Evolutionary conservation across 495 filamentous ascomycete genomes (phyloP), one percentile per base, ranked within the genome.

Genomic region (Echria macrotheca): DNA sequence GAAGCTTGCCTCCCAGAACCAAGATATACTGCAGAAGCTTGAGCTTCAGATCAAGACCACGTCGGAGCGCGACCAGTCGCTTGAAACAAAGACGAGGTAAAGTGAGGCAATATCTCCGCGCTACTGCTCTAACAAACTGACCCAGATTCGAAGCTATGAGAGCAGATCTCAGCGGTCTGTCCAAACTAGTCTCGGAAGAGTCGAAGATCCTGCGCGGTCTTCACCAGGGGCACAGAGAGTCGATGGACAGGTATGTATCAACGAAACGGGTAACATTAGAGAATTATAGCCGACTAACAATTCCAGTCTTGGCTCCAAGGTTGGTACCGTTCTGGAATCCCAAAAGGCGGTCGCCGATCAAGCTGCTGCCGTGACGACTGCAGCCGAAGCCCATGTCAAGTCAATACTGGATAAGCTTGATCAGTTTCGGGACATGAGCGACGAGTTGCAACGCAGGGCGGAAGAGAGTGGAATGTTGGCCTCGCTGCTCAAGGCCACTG

Each of bases 1-100:
- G 25, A 49, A 47, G 1, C 37, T 69, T 0, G 48, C 45, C 10
- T 22, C 45, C 5, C 66, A 67, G 31, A 64, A 66, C 26, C 48
- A 53, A 26, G 56, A 67, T 43, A 58, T 71, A 6, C 38, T 68
- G 1, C 49, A 53, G 1, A 63, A 61, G 43, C 41, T 66, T n/a
- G 44, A 59, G 2, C 52, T 57, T 11, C 54, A 56, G 47, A 42
- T 14, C 40, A 45, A 25, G 39, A 24, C 32, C 51, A 49, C 38
- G 46, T 42, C 19, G 8, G 18, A 24, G 21, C 38, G 11, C n/a
- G 19, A 9, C 3, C 38, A 41, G 17, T 21, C 12, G 18, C 31
- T 25, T 15, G 21, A 46, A 35, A 24, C 23, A 9, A 28, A 32
- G 36, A 9, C 18, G 11, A 17, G 29, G n/a, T 17, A 33, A 24